Base-by-base conservation (phyloP, 768 basidiomycete genomes). In the Brasilioporus rufonigricans region DNA sequence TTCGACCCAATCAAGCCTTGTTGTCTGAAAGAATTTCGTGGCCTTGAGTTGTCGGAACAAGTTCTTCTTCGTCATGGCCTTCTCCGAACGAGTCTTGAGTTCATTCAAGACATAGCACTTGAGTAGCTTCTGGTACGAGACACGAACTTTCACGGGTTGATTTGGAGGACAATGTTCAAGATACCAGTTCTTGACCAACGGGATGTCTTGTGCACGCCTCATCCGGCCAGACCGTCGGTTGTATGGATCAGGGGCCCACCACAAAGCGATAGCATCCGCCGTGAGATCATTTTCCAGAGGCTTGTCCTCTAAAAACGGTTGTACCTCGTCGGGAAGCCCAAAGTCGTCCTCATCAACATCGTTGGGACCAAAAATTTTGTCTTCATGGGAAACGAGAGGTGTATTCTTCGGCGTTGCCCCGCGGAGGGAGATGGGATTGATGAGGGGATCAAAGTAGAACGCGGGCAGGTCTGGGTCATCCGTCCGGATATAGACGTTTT, bases 1-100 rank as follows among this genome's bases (percentile, higher is more conserved):
- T 72, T 99, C 97, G 35, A 99, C 96, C 97, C 97, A 99, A 72
- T 99, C 97, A 61, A 99, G 74, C 61, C 83, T 92, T 5, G 97
- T 99, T 14, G 91, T 93, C 78, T 98, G 97, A 86, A 99, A 99
- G 76, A 99, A 99, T 74, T 98, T 98, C 54, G 97, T 99, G n/a
- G 91, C 88, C 74, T 98, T 98, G 53, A 94, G 78, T 67, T 94
- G 91, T 41, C 93, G 81, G 82, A 99, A 98, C 47, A 98, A 69
- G 67, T 95, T 97, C 77, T 96, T 93, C 84, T 96, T 98, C 60
- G 91, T 89, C 91, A 97, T 96, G 9, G 97, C 89, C 73, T 97
- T 98, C 72, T 97, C 94, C 6, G 87, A 81, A 44, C 91, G 80
- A 50, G 87, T 87, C 65, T 91, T 86, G 41, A 99, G 79, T 71